Percentiles rank a stretch among this genome's conserved stretches.
phyloP scores from a whole-genome alignment of 148 eudicot species.

The Fagopyrum homotropicum region DNA sequence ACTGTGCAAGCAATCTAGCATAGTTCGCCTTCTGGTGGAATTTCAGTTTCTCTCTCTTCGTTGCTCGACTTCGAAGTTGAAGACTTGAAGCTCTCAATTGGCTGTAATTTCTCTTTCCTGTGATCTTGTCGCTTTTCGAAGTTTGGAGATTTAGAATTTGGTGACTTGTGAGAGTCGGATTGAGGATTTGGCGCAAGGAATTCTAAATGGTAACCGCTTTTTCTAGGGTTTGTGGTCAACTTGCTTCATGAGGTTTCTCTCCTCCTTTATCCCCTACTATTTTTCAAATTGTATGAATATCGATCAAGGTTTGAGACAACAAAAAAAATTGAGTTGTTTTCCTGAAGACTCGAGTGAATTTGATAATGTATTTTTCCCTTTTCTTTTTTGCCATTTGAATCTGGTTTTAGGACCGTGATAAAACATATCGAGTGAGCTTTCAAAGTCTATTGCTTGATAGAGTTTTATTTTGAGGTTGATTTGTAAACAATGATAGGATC shows the following conservation, averaged over 20 bases:
- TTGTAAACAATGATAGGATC: not conserved
- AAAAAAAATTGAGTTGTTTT: not conserved
- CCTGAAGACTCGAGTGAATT: not conserved
- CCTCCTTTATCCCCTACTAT: not conserved
- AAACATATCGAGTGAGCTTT: not conserved
- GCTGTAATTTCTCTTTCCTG: not conserved
- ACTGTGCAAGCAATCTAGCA: not conserved
- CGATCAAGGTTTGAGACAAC: not conserved
- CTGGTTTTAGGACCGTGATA: not conserved
- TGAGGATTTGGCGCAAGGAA: not conserved
- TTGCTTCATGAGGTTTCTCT: not conserved
- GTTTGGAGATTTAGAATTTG: not conserved
- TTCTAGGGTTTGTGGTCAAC: not conserved
- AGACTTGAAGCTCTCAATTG: constrained; percentile 6
- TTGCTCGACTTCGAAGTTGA: not conserved
- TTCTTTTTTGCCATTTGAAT: not conserved
- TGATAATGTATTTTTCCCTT: not conserved
- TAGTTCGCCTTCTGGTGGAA: not conserved
- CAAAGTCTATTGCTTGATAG: not conserved
- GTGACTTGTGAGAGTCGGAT: not conserved
- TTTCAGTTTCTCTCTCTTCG: not conserved
- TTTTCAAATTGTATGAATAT: not conserved
- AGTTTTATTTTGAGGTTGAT: not conserved
- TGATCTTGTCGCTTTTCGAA: not conserved
- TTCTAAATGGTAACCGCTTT: constrained; percentile 5